A percentile compares a stretch with the other conserved stretches of the same genome.
phyloP scores from a whole-genome alignment of 164 flowering plant species.

The Vitis amurensis region DNA sequence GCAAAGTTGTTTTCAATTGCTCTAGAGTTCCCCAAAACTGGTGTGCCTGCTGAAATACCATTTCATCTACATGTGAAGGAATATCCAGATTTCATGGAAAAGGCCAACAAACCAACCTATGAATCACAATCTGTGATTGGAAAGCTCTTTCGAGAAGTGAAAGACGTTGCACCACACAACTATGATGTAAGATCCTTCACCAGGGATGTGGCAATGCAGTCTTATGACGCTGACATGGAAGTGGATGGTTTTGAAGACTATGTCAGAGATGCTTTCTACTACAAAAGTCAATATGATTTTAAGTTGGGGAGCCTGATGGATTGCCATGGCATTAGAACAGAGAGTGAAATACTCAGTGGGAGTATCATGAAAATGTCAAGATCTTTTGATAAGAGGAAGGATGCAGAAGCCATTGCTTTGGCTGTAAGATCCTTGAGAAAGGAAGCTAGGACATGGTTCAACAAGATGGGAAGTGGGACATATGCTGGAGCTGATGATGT shows the following conservation, averaged over 20 bases:
- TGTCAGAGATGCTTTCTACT: conserved; percentile 57
- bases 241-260: conserved; percentile 68
- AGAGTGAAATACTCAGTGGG: conserved; percentile 79
- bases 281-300: conserved; percentile 62
- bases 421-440: conserved; percentile 69
- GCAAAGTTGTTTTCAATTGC: conserved; percentile 70
- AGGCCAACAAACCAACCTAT: conserved; percentile 66
- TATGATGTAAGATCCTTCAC: conserved; percentile 46
- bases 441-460: conserved; percentile 72
- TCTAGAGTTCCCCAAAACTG: conserved; percentile 87
- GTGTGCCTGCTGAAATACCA: conserved; percentile 77
- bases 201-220: conserved; percentile 43
- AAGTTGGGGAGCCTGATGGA: conserved; percentile 77
- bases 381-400: conserved; percentile 52
- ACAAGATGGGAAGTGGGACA: conserved; percentile 19
- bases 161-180: conserved; percentile 32
- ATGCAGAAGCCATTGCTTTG: conserved; percentile 52
- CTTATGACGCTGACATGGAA: conserved; percentile 77
- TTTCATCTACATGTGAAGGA: conserved; percentile 46
- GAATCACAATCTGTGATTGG: conserved; percentile 59
- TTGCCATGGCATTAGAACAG: conserved; percentile 70
- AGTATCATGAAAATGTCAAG: conserved; percentile 56
- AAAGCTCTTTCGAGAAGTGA: conserved; percentile 69
- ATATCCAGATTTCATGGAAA: conserved; percentile 93
- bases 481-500: conserved; percentile 26